Percentiles rank a stretch among this genome's conserved stretches.
phyloP scores from a whole-genome alignment of 2,329 filamentous ascomycete species.

The Aspergillus hortae region DNA sequence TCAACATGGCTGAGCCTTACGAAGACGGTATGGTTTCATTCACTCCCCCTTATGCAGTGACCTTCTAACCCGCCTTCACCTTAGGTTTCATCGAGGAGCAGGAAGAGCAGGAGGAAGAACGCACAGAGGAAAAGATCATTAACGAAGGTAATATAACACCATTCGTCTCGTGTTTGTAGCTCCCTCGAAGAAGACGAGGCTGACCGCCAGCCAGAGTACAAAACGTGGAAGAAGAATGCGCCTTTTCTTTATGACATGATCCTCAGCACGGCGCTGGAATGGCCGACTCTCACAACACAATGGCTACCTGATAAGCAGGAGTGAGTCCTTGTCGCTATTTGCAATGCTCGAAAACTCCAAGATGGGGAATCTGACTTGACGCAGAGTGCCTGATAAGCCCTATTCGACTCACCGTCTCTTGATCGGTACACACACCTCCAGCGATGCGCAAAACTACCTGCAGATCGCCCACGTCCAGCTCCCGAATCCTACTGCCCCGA shows the following conservation, averaged over 20 bases:
- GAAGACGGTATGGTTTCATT: constrained; percentile 29
- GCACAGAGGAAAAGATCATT: constrained; percentile 79
- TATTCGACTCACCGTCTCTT: constrained; percentile 84
- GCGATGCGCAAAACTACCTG: constrained; percentile 80
- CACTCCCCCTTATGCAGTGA: constrained; percentile 7
- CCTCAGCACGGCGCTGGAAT: constrained; percentile 88
- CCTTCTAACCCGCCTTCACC: constrained; percentile 18
- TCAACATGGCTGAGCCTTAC: constrained; percentile 30
- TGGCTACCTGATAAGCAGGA: constrained; percentile 96
- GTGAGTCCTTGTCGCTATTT: constrained; percentile 34
- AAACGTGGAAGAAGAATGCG: constrained; percentile 99
- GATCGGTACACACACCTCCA: constrained; percentile 91
- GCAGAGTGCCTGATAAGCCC: constrained; percentile 73
- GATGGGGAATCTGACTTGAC: constrained; percentile 2
- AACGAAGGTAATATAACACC: constrained; percentile 67
- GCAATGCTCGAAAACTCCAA: background rate
- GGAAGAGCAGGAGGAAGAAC: constrained; percentile 65
- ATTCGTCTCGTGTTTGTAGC: background rate
- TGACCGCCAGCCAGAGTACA: constrained; percentile 68
- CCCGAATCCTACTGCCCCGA: constrained; percentile 69
- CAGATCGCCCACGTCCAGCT: constrained; percentile 94
- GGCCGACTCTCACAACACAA: constrained; percentile 95
- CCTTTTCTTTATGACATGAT: constrained; percentile 99
- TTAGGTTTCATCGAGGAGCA: constrained; percentile 35
- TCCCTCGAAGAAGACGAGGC: background rate